Percentiles rank a stretch among this genome's conserved stretches.
These are phyloP conservation scores for Prototheca stagnorum DNA, from an alignment of 163 green algal species.

Conservation along the genomic window DNA sequence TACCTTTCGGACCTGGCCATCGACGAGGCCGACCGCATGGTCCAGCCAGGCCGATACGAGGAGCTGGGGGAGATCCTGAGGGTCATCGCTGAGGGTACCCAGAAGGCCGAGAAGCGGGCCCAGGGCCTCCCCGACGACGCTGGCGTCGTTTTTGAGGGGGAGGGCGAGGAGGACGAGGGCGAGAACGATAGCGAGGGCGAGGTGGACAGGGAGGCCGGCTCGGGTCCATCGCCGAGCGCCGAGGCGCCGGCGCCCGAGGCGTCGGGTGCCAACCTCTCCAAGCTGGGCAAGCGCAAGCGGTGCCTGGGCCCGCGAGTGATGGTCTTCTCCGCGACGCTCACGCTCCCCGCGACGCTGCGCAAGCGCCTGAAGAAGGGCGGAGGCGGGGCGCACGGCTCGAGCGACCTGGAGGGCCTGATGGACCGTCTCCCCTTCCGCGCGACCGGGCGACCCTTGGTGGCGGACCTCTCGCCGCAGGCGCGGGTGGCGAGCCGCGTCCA, in stretches of 20 bases:
- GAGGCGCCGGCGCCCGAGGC: neutral
- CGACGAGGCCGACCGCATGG: conserved; percentile 93
- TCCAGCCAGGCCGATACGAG: conserved; percentile 62
- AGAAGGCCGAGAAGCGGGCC: neutral
- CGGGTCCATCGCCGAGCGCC: too few relatives aligned
- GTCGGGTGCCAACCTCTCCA: conserved; percentile 1
- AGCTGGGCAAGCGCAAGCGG: neutral
- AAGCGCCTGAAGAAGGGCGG: conserved; percentile 48
- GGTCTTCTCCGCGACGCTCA: conserved; percentile 93
- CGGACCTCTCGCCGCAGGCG: conserved; percentile 27
- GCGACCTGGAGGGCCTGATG: conserved; percentile 63
- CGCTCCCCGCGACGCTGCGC: conserved; percentile 56
- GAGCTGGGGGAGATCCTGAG: conserved; percentile 58
- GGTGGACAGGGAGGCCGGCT: neutral
- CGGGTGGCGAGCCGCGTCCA: conserved; percentile 26
- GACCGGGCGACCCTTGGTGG: conserved; percentile 40
- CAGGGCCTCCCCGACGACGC: conserved; percentile 1
- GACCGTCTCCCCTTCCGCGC: conserved; percentile 21
- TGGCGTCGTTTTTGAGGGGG: conserved; percentile 1
- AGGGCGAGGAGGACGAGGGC: conserved; percentile 4
- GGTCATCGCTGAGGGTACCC: conserved; percentile 2
- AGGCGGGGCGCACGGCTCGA: conserved; percentile 44
- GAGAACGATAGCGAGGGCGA: neutral
- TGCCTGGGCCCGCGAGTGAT: conserved; percentile 64
- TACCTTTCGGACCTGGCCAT: conserved; percentile 73